Base-by-base conservation (phyloP, 208 protist species). In the Trypanosoma avium region DNA sequence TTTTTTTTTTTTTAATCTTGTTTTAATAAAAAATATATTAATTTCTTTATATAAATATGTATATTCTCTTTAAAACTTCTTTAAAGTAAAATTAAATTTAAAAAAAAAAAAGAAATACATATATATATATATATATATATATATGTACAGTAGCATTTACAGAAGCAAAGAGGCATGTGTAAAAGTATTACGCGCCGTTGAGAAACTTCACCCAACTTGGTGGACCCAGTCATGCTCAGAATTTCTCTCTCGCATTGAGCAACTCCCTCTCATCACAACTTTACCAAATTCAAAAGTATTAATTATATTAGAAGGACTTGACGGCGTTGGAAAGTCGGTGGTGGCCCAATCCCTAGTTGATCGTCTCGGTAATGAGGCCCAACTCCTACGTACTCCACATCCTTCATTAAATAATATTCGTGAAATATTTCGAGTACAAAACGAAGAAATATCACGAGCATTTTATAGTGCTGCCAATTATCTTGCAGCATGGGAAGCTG, bases 401-500 rank as follows among this genome's bases (percentile, higher is more conserved):
- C 58, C 75, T 2, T 61, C 75, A 70, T 82, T 77, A 50, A 46
- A 46, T 1, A 59, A 40, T 17, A 67, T 89, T n/a, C 81, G 86
- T 1, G 58, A 59, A 4, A 46, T 67, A 12, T 92, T 81, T 58
- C 67, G 80, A 13, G 46, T 57, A 3, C 66, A 79, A 42, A 61
- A 79, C 5, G 80, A 84, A 43, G 54, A 61, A 0, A 47, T 82
- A 6, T 70, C 75, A 8, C 77, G 86, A 3, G 81, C 79, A 27
- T 92, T 92, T 67, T 92, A 92, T 68, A 72, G 58, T 27, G 86
- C 75, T 13, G 75, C 86, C 10, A 92, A 92, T 48, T 92, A 92
- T 50, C 12, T 89, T 1, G 86, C 81, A 0, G 86, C 78, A n/a
- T 67, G 38, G 40, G 30, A 47, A 12, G 86, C 85, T 17, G 12